These are phyloP conservation scores for Coemansia linderi DNA, from an alignment of 371 early-diverging fungal species.

Conservation along the genomic window DNA sequence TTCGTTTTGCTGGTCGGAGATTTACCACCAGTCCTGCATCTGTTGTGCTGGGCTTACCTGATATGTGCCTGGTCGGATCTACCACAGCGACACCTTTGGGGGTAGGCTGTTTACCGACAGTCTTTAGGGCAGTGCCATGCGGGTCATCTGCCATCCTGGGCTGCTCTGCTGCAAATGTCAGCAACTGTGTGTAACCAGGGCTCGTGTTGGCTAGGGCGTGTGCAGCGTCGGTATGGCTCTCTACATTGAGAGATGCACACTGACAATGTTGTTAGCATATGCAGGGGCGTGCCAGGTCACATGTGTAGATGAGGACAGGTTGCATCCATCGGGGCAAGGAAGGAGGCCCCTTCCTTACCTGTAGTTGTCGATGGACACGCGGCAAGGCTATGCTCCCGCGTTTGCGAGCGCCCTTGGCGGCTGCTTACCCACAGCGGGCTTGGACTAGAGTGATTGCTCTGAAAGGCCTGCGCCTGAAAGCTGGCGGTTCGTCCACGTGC, in stretches of 20 bases:
- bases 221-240: background rate
- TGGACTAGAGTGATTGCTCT: background rate
- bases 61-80: background rate
- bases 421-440: background rate
- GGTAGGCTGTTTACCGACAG: background rate
- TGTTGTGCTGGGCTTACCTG: background rate
- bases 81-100: background rate
- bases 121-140: background rate
- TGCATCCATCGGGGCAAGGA: background rate
- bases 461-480: background rate
- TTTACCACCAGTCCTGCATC: background rate
- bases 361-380: background rate
- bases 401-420: background rate
- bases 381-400: background rate
- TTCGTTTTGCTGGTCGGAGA: conserved; percentile 1
- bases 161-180: background rate
- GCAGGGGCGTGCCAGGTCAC: background rate
- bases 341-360: background rate
- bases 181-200: background rate
- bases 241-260: background rate
- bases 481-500: background rate
- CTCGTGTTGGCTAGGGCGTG: background rate
- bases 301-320: background rate
- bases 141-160: background rate
- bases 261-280: background rate